Evolutionary conservation across 1,284 basidiomycete species (phyloP).

Genomic region (Ceratobasidium sp.): DNA sequence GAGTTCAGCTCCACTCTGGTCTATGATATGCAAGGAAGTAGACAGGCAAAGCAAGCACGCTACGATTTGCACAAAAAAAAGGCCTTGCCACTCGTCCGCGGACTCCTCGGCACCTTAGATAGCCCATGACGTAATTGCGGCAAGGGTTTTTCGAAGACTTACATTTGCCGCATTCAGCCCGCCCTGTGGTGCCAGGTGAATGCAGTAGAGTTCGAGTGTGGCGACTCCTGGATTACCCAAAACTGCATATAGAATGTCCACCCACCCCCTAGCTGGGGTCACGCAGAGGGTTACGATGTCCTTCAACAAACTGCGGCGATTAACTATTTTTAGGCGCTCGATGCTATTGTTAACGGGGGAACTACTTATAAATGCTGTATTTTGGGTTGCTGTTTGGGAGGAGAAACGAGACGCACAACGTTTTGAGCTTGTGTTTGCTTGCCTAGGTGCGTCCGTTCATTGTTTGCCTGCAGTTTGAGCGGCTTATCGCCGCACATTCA

Average conservation of each 20-base stretch:
- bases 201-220: not conserved
- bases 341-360: slow-evolving; percentile 68
- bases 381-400: slow-evolving; percentile 78
- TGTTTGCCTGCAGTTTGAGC: not conserved
- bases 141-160: not conserved
- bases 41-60: not conserved
- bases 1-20: not conserved
- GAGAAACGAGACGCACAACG: slow-evolving; percentile 61
- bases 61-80: not conserved
- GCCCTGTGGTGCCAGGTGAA: no score
- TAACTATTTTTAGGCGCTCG: slow-evolving; percentile 80
- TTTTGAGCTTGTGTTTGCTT: slow-evolving; percentile 77
- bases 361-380: slow-evolving; percentile 71
- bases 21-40: not conserved
- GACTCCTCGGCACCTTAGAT: no score
- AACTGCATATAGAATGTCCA: not conserved
- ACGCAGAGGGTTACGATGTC: not conserved
- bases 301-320: slow-evolving; percentile 48
- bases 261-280: not conserved
- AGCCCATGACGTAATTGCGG: not conserved
- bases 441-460: slow-evolving; percentile 72
- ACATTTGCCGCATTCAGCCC: not conserved
- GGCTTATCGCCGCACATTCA: slow-evolving; percentile 50
- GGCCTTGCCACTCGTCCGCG: no score
- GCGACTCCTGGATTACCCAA: not conserved